These are phyloP conservation scores for Blepharisma japonicum DNA, from an alignment of 73 alveolate genomes.

Conservation along the genomic window DNA sequence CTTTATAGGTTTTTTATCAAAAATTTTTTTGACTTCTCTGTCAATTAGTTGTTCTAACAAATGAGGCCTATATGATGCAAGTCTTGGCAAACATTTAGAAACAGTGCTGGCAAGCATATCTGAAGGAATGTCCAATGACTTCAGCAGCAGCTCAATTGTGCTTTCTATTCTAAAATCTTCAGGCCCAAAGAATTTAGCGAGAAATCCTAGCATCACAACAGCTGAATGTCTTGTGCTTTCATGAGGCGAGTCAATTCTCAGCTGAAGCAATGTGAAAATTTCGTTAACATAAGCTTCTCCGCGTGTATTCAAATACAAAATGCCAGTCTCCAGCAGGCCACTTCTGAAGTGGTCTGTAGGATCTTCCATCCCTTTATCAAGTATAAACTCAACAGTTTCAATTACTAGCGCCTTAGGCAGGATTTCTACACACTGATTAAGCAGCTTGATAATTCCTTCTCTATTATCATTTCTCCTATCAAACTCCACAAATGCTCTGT, in stretches of 20 bases:
- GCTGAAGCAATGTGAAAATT: constrained; percentile 12
- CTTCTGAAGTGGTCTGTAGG: not conserved
- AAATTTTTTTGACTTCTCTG: not conserved
- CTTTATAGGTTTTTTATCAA: not conserved
- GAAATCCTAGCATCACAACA: constrained; percentile 17
- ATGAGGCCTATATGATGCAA: not conserved
- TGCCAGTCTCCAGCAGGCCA: not conserved
- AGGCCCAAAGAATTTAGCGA: not conserved
- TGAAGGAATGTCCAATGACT: constrained; percentile 25
- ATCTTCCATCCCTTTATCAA: not conserved
- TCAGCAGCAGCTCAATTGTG: constrained; percentile 14
- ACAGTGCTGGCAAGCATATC: not conserved
- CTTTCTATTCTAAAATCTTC: constrained; percentile 27
- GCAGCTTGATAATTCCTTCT: constrained; percentile 7
- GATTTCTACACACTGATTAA: not conserved
- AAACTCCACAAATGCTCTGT: not conserved
- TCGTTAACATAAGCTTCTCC: constrained; percentile 11
- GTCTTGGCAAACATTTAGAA: constrained; percentile 27
- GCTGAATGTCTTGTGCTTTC: constrained; percentile 18
- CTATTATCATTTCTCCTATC: not conserved
- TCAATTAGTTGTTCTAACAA: not conserved
- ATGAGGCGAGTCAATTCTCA: not conserved
- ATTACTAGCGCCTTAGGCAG: not conserved
- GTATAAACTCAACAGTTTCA: not conserved
- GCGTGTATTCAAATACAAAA: not conserved